phyloP scores from a whole-genome alignment of 257 asterid genomes.

The Avicennia marina region DNA sequence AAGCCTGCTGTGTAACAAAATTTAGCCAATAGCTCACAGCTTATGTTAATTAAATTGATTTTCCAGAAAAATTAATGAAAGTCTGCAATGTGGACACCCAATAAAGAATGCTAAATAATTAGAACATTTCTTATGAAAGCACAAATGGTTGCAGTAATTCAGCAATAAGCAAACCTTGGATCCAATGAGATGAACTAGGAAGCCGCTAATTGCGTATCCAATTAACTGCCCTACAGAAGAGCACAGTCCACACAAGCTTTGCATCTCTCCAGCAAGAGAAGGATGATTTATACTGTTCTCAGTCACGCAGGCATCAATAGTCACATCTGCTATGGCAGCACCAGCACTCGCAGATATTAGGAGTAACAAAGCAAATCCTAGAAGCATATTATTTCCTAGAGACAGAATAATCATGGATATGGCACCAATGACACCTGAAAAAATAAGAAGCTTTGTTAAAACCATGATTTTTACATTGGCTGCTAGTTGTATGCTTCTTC shows the following conservation, averaged over 20 bases:
- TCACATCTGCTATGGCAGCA: conserved; percentile 87
- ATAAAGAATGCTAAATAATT: no score
- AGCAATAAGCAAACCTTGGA: conserved; percentile 45
- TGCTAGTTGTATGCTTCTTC: no score
- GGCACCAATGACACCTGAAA: conserved; percentile 47
- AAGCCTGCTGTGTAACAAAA: not conserved
- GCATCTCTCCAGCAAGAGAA: conserved; percentile 91
- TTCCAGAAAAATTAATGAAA: no score
- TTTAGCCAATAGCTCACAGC: not conserved
- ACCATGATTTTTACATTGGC: conserved; percentile 6
- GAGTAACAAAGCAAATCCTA: conserved; percentile 61
- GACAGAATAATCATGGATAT: conserved; percentile 45
- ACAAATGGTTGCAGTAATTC: not conserved
- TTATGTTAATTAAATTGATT: no score
- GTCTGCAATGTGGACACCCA: no score
- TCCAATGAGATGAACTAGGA: conserved; percentile 68
- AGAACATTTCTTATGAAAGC: not conserved
- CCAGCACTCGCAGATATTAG: conserved; percentile 78
- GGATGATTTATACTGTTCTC: conserved; percentile 83
- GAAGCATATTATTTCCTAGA: conserved; percentile 41
- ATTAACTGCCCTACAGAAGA: conserved; percentile 73
- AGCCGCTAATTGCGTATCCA: conserved; percentile 69
- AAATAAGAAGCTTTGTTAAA: conserved; percentile 14
- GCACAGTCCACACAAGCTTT: conserved; percentile 81
- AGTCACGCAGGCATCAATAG: conserved; percentile 91